A percentile compares a stretch with the other conserved stretches of the same genome.
These are phyloP conservation scores for Macadamia integrifolia DNA, from an alignment of 164 flowering plant genomes.

Conservation along the genomic window DNA sequence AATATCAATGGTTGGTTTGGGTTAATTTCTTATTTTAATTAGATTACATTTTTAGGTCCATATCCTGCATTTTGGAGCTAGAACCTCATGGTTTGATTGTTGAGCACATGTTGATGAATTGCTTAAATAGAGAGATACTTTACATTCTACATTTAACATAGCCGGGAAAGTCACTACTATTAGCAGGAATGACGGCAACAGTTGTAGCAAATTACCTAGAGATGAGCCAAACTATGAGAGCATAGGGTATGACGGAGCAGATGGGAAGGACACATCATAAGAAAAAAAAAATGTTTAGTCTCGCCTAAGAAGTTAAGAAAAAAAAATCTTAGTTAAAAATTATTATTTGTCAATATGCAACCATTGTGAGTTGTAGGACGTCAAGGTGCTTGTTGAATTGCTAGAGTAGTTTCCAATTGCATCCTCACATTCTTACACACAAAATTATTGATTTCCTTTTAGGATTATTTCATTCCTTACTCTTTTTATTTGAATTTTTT, in stretches of 20 bases:
- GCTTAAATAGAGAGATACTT: constrained; percentile 73
- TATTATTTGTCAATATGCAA: not conserved
- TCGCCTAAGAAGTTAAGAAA: constrained; percentile 71
- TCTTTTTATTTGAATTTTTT: too few species aligned
- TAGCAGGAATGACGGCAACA: constrained; percentile 31
- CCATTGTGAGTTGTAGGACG: too few species aligned
- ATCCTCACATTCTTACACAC: constrained; percentile 4
- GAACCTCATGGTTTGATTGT: constrained; percentile 1
- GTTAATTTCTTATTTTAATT: not conserved
- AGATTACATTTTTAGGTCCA: not conserved
- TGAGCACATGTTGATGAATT: constrained; percentile 79
- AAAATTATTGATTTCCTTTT: not conserved
- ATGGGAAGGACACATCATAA: constrained; percentile 64
- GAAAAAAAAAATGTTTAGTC: constrained; percentile 84
- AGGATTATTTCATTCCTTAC: not conserved
- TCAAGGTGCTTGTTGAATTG: not conserved
- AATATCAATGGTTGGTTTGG: too few species aligned
- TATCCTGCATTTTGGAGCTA: not conserved
- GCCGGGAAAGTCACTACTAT: constrained; percentile 22
- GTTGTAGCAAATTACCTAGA: constrained; percentile 42
- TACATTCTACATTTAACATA: constrained; percentile 71
- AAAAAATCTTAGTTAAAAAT: constrained; percentile 38
- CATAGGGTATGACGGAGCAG: constrained; percentile 56
- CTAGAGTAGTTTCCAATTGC: not conserved
- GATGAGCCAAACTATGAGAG: constrained; percentile 60